Conservation (phyloP, 805 yeast species). For the Candida nanaspora region DNA sequence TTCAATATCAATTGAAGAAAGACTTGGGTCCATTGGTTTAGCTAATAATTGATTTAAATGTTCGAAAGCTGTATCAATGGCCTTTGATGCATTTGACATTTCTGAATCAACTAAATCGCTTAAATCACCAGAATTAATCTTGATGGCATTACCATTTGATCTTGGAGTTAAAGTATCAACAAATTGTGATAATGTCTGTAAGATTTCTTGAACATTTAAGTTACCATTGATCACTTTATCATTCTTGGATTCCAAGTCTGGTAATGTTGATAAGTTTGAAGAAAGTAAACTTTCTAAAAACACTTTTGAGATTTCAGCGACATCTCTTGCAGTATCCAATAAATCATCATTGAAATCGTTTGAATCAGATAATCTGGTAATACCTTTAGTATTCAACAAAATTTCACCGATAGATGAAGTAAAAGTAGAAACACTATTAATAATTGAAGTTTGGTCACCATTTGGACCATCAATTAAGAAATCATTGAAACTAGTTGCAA, state of each 20-base stretch:
- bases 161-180: constrained; percentile 46
- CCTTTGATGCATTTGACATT: constrained; percentile 62
- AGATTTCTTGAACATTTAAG: constrained; percentile 61
- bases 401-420: constrained; percentile 57
- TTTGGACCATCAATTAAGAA: constrained; percentile 71
- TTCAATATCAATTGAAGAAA: constrained; percentile 52
- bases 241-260: constrained; percentile 53
- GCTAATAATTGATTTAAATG: constrained; percentile 46
- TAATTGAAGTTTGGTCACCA: constrained; percentile 49
- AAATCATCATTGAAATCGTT: constrained; percentile 47
- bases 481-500: constrained; percentile 69
- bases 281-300: constrained; percentile 58
- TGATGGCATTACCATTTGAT: constrained; percentile 19
- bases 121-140: constrained; percentile 40
- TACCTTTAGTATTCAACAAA: constrained; percentile 62
- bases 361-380: constrained; percentile 44
- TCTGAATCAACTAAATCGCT: constrained; percentile 70
- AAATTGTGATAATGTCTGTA: constrained; percentile 50
- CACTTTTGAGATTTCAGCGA: constrained; percentile 53
- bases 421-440: constrained; percentile 56
- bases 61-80: constrained; percentile 59
- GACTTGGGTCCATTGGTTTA: constrained; percentile 41
- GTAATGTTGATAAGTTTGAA: constrained; percentile 38
- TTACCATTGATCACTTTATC: constrained; percentile 75
- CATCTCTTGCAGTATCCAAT: constrained; percentile 40